Evolutionary conservation across 352 stramenopile genomes (phyloP), one percentile per base, ranked within the genome.

Genomic region (Blastocystis sp.): DNA sequence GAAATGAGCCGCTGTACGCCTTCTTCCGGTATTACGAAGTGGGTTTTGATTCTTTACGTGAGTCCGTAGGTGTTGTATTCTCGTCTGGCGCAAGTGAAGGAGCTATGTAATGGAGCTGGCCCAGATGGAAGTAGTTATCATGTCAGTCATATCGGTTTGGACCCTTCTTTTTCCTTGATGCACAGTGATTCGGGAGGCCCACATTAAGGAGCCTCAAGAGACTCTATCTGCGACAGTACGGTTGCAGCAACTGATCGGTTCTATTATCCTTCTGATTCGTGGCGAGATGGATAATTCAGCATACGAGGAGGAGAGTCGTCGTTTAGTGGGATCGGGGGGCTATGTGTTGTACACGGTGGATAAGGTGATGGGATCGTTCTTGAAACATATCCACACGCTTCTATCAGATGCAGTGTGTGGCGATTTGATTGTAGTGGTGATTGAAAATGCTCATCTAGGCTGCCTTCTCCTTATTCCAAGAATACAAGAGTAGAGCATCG

Each of bases 331-430:
- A 76, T 16, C 73, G 7, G 59, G 59, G 1, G 73, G 54, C 3
- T 84, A 72, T 75, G 59, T 84, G 11, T 64, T 84, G 24, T 84
- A 73, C 27, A 84, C 73, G 6, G 24, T 84, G 32, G 73, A 84
- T 21, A 84, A 84, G 27, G 54, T 84, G 7, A 9, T 78, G n/a
- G 8, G 27, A 3, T 56, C 21, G 11, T 78, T 32, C 27, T 40
- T 78, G 24, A 78, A 78, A 42, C 42, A 61, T 21, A 21, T 78
- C 7, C 67, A 78, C 38, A 56, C 40, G 27, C 21, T 59, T n/a
- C 57, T 78, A 21, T 14, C 21, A 34, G 67, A 78, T 1, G 9
- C 44, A 7, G 36, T 51, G 6, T 56, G 34, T 29, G 57, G 57
- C 51, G 67, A 78, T 0, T 9, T 78, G 21, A 2, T 78, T 34